Evolutionary conservation across 768 basidiomycete species (phyloP).

Genomic region (Pisolithus albus): DNA sequence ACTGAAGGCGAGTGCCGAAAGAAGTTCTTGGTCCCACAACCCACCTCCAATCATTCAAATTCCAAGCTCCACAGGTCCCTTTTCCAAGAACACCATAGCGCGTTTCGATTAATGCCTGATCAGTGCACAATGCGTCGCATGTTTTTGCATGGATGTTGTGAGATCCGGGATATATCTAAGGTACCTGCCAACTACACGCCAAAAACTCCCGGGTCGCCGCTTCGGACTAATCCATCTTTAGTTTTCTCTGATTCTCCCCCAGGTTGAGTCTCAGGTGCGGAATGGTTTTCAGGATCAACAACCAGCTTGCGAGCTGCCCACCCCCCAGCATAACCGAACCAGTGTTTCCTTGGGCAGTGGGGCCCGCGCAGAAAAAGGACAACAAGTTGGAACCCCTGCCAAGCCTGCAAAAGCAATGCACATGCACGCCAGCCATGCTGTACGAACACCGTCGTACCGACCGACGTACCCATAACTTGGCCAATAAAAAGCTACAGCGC

Average conservation of each 20-base stretch:
- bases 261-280: neutral
- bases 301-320: slow-evolving; percentile 36
- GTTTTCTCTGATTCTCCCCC: neutral
- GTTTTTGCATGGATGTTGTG: neutral
- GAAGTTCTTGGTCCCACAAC: neutral
- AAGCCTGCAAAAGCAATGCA: slow-evolving; percentile 54
- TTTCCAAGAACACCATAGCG: neutral
- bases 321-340: slow-evolving; percentile 63
- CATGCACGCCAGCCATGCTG: slow-evolving; percentile 63
- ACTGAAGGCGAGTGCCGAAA: neutral
- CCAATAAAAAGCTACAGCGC: slow-evolving; percentile 53
- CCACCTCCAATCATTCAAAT: neutral
- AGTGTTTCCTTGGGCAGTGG: slow-evolving; percentile 40
- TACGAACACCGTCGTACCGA: slow-evolving; percentile 66
- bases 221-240: neutral
- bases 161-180: neutral
- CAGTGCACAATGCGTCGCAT: neutral
- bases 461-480: slow-evolving; percentile 76
- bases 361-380: slow-evolving; percentile 64
- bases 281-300: slow-evolving; percentile 11
- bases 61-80: neutral
- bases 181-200: neutral
- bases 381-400: slow-evolving; percentile 48
- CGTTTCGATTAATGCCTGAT: neutral
- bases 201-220: neutral